Base-by-base conservation (phyloP, 1,284 basidiomycete genomes). In the Psilocybe mexicana region DNA sequence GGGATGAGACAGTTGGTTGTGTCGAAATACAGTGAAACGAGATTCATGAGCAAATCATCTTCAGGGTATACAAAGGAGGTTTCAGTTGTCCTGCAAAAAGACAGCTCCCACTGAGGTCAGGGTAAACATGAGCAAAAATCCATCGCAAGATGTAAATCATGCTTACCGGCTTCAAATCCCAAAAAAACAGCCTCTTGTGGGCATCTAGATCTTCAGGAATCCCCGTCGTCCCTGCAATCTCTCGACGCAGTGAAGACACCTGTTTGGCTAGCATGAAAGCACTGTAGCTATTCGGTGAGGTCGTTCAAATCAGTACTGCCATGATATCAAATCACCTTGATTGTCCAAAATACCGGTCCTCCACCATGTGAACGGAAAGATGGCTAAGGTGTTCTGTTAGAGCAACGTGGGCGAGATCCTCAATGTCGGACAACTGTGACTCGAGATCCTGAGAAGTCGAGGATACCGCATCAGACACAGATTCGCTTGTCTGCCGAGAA, bases 11-110 rank as follows among this genome's bases (percentile, higher is more conserved):
- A 61, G 63, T 88, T 85, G 60, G 79, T 66, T 55, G 80, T 70
- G 2, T 70, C 65, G 64, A 91, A 91, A 67, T 86, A 90, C 2
- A 83, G 72, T n/a, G 79, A 76, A 56, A 89, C 75, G 24, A 92
- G 78, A 1, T 64, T 62, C 2, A 66, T 63, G 7, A 82, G 73
- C 10, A 90, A 75, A 57, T 85, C 83, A 12, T 66, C 51, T 2
- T 74, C 72, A 5, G 79, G 79, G 53, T 74, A 79, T 12, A 63
- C 58, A 47, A 72, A 77, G 24, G 47, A 28, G 14, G 47, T 65
- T 56, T 66, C 65, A 59, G 69, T 67, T 14, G 60, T 46, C 12
- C 48, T 56, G 30, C 61, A 57, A 26, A 62, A 65, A n/a, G 58
- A 61, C 30, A 58, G 46, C 58, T 74, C 76, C 73, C 74, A 74